Evolutionary conservation across 352 stramenopile species (phyloP), one percentile per base, ranked within the genome.

Genomic region (Phytophthora colocasiae): DNA sequence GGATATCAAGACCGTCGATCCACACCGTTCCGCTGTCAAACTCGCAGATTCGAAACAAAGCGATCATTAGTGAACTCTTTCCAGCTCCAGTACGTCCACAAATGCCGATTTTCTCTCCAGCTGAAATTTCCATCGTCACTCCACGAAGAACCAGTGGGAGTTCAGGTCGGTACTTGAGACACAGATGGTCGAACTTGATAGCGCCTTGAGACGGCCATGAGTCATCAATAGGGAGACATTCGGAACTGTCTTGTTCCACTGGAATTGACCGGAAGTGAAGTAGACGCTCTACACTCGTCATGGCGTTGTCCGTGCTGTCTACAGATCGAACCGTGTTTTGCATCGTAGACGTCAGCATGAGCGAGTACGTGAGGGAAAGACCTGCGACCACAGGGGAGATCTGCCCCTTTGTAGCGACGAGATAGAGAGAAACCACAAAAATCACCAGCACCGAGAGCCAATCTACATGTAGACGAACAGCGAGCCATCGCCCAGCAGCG

Each of bases 381-480:
- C 73, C 73, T 9, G 73, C 69, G 4, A 72, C 48, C 4, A 69
- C 63, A 6, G 71, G 29, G 1, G 38, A 69, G 44, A 82, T 64
- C 27, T 75, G 71, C 24, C 70, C 73, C 38, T 82, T 83, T 7
- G 72, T 71, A 0, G 87, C 56, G 11, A 97, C 83, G 24, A 69
- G 52, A 27, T 69, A 66, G 7, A 98, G 56, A 95, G 9, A 96
- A 41, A 73, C 64, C 38, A 88, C 83, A 9, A 84, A 84, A 34
- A 98, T 93, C 44, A 99, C 38, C 2, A 49, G 4, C 38, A 58
- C 38, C 38, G 51, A 49, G 2, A 91, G 38, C 66, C 66, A 85
- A 51, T 91, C 94, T 31, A n/a, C n/a, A n/a, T n/a, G n/a, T n/a
- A 99, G 74, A 4, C 97, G 88, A 45, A 99, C 80, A 10, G 91